These are phyloP conservation scores for Fusarium denticulatum DNA, from an alignment of 2,329 filamentous ascomycete genomes.

Conservation along the genomic window DNA sequence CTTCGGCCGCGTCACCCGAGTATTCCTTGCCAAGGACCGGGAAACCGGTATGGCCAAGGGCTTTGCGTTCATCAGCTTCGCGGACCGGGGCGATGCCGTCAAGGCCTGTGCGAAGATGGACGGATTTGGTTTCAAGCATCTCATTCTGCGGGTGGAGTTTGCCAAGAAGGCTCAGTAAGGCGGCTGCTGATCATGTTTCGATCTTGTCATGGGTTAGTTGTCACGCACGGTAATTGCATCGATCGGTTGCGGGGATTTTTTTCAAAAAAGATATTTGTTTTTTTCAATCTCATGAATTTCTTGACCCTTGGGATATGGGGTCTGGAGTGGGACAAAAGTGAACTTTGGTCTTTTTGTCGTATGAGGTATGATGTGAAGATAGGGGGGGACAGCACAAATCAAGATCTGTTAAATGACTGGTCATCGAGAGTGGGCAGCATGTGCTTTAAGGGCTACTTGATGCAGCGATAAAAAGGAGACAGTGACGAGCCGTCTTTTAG, in stretches of 20 bases:
- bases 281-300: conserved; percentile 44
- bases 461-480: too few species aligned
- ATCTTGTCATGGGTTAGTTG: conserved; percentile 46
- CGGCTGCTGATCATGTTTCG: conserved; percentile 40
- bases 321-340: conserved; percentile 36
- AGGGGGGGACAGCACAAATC: conserved; percentile 4
- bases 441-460: fast-evolving
- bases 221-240: conserved; percentile 43
- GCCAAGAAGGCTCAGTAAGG: conserved; percentile 73
- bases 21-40: conserved; percentile 97
- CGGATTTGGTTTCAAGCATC: conserved; percentile 88
- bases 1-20: conserved; percentile 94
- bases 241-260: conserved; percentile 32
- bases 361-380: conserved; percentile 17
- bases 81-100: conserved; percentile 87
- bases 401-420: conserved; percentile 1
- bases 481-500: not conserved
- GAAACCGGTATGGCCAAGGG: conserved; percentile 97
- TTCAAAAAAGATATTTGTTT: conserved; percentile 5
- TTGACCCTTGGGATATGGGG: conserved; percentile 38
- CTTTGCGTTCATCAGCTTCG: conserved; percentile 98
- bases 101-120: conserved; percentile 98
- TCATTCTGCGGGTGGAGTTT: conserved; percentile 88
- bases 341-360: conserved; percentile 34
- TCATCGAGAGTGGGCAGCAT: not conserved